Base-by-base conservation (phyloP, 441 rosid genomes). In the Pelargonium cotyledonis region DNA sequence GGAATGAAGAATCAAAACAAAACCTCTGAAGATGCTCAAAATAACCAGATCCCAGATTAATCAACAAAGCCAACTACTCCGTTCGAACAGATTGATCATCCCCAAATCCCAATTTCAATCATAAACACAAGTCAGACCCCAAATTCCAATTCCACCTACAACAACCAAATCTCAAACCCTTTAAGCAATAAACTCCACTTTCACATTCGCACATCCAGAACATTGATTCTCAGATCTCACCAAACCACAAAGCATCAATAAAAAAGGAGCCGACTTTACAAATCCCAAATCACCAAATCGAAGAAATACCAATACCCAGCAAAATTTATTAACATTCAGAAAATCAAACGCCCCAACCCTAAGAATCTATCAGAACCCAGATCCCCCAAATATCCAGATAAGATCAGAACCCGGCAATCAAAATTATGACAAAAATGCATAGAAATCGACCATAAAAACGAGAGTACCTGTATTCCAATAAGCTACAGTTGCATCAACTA, bases 21-120 rank as follows among this genome's bases (percentile, higher is more conserved):
- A 47, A 31, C 69, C 68, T 61, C 43, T 53, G 9, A 49, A 18
- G 63, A 46, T 55, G 14, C 43, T 51, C 46, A 65, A 44, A 71
- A 15, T 16, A 11, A 58, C 18, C 51, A 15, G 66, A 65, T 23
- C 35, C 29, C 63, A 58, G 7, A 53, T 49, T 68, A 72, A 41
- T 65, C 65, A 57, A 61, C 23, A 66, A 75, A 46, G 19, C 26
- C 65, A n/a, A 53, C 8, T 0, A 0, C 5, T 6, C 14, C 47
- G 6, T 60, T 66, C 70, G 43, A 21, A 35, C 14, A 41, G 62
- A 57, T 57, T 9, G 26, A 57, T 18, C 62, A 57, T 57, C 62
- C 49, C 12, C 11, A 38, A 38, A 38, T 3, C 60, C 10, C 60
- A 16, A 19, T 7, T 55, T 3, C 61, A 57, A 41, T 44, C 31